Base-by-base conservation (phyloP, 805 yeast genomes). In the Nakazawaea sp. region DNA sequence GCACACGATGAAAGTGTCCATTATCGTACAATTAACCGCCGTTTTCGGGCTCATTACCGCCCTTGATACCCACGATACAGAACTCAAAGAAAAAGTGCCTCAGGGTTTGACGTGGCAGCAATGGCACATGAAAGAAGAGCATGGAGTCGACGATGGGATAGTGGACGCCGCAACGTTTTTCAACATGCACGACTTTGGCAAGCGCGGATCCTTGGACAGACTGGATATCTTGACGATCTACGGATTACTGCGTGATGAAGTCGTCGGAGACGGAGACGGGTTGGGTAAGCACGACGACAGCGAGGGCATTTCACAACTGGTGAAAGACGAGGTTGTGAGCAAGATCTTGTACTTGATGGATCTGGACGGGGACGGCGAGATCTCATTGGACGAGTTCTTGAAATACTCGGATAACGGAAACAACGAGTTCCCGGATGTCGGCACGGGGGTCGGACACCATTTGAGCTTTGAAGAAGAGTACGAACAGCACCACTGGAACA, bases 101-200 rank as follows among this genome's bases (percentile, higher is more conserved):
- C 59, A 58, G 9, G 77, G 73, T 1, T 48, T 75, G 26, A 58
- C 74, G 13, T 85, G 95, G 95, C 86, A 81, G 50, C 71, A 72
- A 47, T 82, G 89, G 84, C 97, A 90, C 57, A 89, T 90, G 97
- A 66, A 73, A 48, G 78, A 76, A 47, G 97, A 90, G 61, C 97
- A 90, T 61, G 82, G 77, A 13, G 46, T 85, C 42, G 88, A 83
- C 44, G 65, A 67, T 19, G 30, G 30, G 10, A 6, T 86, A 76
- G 50, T 26, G 5, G 94, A 83, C 44, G 70, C 94, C 0, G 76
- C 69, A 29, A 68, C 81, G 12, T 86, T 90, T 50, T 90, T 90
- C 69, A 70, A 70, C 26, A 51, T 89, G 19, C 98, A 90, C 59
- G 96, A 89, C 57, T 55, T 75, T 37, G 62, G 74, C 48, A 61